Base-by-base conservation (phyloP, 2,329 filamentous ascomycete species). In the Botrytis fragariae region DNA sequence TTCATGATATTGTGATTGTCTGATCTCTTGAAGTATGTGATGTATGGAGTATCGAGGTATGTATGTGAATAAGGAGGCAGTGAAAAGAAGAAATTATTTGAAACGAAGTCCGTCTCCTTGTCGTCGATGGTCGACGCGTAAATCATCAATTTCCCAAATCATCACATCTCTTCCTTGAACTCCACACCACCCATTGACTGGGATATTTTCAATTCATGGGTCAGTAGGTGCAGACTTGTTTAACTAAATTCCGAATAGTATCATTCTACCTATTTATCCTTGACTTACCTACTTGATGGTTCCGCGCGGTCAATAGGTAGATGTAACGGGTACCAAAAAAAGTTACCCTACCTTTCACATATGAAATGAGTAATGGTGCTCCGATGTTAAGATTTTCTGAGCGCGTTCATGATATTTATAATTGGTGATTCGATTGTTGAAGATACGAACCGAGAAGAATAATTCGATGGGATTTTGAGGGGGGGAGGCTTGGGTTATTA, bases 341-440 rank as follows among this genome's bases (percentile, higher is more conserved):
- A 51, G 45, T n/a, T 37, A 51, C 20, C 8, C 32, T 51, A 51
- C 8, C 44, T 64, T 64, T 64, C 20, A 29, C 10, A 64, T 64
- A 45, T 59, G 65, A 37, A 51, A 63, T 16, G 18, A 48, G 69
- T 63, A 71, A 71, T 62, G 3, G 10, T 71, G n/a, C 57, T 63
- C 69, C 59, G 57, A 70, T 25, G 54, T 63, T 32, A 63, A 37
- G 44, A 62, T 51, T 71, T 63, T 16, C 59, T 44, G 69, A 59
- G 25, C 29, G 59, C 57, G 32, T 61, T 45, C 32, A 62, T 32
- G 35, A 54, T 45, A 8, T 32, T 44, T 25, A 39, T n/a, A 14
- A 25, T 37, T 51, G 18, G 42, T 37, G 16, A 7, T n/a, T 35
- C 1, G 12, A 54, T 54, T 16, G 25, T 51, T 51, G 22, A 25